A percentile compares a stretch with the other conserved stretches of the same genome.
These are phyloP conservation scores for Camellia japonica DNA, from an alignment of 148 eudicot species.

Conservation along the genomic window DNA sequence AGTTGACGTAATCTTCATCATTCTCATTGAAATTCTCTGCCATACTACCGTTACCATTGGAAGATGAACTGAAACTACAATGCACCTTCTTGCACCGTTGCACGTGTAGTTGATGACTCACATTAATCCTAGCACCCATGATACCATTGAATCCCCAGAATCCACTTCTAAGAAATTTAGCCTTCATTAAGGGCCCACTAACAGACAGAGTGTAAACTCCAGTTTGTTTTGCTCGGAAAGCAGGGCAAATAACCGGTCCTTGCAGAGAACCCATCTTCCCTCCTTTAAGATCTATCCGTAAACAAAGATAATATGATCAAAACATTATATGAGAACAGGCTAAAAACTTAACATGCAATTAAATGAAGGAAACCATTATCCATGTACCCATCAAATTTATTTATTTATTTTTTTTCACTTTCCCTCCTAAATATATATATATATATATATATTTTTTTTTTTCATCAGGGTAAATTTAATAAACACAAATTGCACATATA, in stretches of 20 bases:
- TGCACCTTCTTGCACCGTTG: conserved; percentile 42
- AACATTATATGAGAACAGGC: not conserved
- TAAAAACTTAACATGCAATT: not conserved
- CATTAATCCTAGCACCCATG: conserved; percentile 27
- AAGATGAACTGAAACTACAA: conserved; percentile 78
- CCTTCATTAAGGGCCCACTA: conserved; percentile 39
- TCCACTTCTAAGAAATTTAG: conserved; percentile 42
- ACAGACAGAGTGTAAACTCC: conserved; percentile 37
- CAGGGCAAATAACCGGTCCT: conserved; percentile 71
- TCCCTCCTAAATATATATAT: no score
- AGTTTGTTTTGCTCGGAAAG: conserved; percentile 54
- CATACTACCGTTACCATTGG: conserved; percentile 81
- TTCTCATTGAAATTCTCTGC: conserved; percentile 76
- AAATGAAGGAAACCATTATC: not conserved
- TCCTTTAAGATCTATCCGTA: conserved; percentile 17
- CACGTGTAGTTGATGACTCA: conserved; percentile 23
- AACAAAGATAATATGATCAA: not conserved
- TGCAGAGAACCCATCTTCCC: conserved; percentile 68
- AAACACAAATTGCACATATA: no score
- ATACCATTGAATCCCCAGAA: conserved; percentile 55
- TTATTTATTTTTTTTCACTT: no score
- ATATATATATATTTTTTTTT: no score
- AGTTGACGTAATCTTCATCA: conserved; percentile 80
- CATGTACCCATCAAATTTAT: not conserved
- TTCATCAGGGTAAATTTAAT: no score